Evolutionary conservation across 305 asterid genomes (phyloP).

Genomic region (Fraxinus paxiana): DNA sequence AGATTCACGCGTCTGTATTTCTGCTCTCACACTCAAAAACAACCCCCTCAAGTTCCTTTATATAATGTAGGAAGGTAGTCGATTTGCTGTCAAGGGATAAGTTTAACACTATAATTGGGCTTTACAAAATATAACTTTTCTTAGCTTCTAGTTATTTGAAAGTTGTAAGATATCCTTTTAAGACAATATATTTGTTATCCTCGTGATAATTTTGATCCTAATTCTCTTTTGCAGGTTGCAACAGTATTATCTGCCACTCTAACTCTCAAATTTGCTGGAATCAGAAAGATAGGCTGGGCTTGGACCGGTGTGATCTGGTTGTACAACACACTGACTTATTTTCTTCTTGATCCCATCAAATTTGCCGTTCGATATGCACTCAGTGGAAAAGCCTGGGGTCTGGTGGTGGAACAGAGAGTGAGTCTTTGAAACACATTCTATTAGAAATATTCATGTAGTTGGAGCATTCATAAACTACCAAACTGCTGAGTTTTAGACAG

Average conservation of each 20-base stretch:
- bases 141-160: not conserved
- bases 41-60: not conserved
- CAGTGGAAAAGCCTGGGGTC: conserved; percentile 55
- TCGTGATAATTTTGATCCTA: not conserved
- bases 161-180: not conserved
- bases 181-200: not conserved
- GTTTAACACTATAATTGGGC: not conserved
- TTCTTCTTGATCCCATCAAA: conserved; percentile 52
- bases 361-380: conserved; percentile 44
- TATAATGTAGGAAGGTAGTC: not conserved
- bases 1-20: not conserved
- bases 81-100: not conserved
- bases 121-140: not conserved
- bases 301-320: conserved; percentile 59
- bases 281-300: conserved; percentile 47
- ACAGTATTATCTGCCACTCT: conserved; percentile 43
- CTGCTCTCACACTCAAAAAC: not conserved
- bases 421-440: conserved; percentile 13
- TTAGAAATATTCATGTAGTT: not conserved
- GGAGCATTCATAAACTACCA: not conserved
- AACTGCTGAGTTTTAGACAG: not conserved
- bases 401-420: conserved; percentile 43
- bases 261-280: conserved; percentile 35
- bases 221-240: conserved; percentile 38
- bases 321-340: conserved; percentile 36